Conservation (phyloP, 768 basidiomycete species). For the Pisolithus orientalis region DNA sequence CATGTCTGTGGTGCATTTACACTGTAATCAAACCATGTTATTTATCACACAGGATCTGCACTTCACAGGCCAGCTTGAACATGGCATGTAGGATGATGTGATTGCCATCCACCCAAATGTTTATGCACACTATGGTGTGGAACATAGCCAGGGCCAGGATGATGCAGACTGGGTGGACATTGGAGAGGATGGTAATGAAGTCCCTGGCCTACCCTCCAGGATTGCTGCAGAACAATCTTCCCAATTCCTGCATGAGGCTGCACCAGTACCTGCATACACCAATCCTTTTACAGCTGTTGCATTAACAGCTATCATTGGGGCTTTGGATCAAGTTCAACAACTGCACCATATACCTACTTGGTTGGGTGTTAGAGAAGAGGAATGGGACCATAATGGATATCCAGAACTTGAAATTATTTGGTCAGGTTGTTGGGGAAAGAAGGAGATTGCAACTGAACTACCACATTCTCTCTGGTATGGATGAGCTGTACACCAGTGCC, state of each 20-base stretch:
- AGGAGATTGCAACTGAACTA: background rate
- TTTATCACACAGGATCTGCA: background rate
- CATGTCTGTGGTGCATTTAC: too few relatives aligned
- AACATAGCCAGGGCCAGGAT: background rate
- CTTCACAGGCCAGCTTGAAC: background rate
- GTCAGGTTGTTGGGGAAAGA: background rate
- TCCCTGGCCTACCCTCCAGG: background rate
- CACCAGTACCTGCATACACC: background rate
- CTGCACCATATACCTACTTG: background rate
- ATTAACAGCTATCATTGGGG: background rate
- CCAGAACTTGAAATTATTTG: background rate
- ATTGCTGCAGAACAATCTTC: background rate
- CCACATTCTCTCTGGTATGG: background rate
- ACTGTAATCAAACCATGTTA: too few relatives aligned
- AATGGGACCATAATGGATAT: conserved; percentile 1
- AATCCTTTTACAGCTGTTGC: background rate
- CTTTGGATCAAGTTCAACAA: background rate
- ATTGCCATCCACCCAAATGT: background rate
- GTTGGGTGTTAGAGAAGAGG: background rate
- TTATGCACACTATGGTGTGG: conserved; percentile 7
- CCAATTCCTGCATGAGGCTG: conserved; percentile 1
- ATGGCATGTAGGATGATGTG: conserved; percentile 3
- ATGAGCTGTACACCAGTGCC: background rate
- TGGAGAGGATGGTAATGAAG: background rate
- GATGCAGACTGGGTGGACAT: background rate